Conservation (phyloP, 2,329 filamentous ascomycete species). For the Karstenula rhodostoma region DNA sequence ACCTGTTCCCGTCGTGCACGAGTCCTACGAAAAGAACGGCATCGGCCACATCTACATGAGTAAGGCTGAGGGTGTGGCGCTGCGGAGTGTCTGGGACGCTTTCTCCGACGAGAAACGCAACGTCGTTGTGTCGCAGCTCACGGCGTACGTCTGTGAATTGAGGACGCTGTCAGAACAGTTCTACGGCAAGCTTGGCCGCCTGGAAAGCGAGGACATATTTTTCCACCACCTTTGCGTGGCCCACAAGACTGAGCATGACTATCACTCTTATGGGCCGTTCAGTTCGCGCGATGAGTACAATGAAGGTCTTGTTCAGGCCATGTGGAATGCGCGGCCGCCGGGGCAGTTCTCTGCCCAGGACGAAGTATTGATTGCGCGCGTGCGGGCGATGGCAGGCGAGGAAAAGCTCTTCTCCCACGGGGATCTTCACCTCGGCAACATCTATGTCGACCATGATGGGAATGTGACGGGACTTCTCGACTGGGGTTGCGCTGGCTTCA, state of each 20-base stretch:
- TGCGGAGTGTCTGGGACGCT: constrained; percentile 17
- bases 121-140: constrained; percentile 18
- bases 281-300: constrained; percentile 22
- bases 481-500: constrained; percentile 29
- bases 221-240: constrained; percentile 21
- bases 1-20: constrained; percentile 27
- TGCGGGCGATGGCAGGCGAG: constrained; percentile 15
- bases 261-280: constrained; percentile 22
- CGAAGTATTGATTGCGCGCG: constrained; percentile 15
- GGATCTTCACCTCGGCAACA: constrained; percentile 22
- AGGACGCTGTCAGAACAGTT: constrained; percentile 16
- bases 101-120: constrained; percentile 17
- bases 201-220: constrained; percentile 24
- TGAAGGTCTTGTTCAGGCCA: constrained; percentile 22
- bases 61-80: constrained; percentile 18
- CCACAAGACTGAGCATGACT: background rate
- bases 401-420: constrained; percentile 24
- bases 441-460: constrained; percentile 18
- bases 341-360: constrained; percentile 17
- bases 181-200: constrained; percentile 23
- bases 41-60: constrained; percentile 26
- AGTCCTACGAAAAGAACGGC: constrained; percentile 24
- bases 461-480: constrained; percentile 26
- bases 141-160: constrained; percentile 17
- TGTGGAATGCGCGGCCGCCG: constrained; percentile 22